Evolutionary conservation across 306 rosid species (phyloP), one percentile per base, ranked within the genome.

Genomic region (Quercus agrifolia): DNA sequence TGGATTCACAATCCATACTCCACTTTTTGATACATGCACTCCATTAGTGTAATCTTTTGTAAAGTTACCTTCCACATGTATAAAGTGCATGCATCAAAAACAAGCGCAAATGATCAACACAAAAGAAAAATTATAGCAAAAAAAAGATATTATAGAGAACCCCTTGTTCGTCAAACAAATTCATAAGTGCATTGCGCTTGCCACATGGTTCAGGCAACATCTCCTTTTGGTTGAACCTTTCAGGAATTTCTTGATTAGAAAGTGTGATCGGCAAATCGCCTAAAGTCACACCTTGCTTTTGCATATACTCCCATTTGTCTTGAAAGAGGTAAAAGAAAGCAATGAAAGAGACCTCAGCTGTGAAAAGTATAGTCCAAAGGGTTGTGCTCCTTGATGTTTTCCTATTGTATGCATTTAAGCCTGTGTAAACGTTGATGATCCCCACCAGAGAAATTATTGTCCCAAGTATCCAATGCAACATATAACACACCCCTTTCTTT

Each of bases 381-480:
- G 79, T 58, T 28, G 91, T 87, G 90, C 93, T 87, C 83, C 76
- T 90, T 58, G 76, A 71, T 18, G 99, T 91, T 83, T 85, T 93
- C 79, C 87, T 76, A 11, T 89, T 90, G 81, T 89, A 95, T 19
- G 97, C 96, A n/a, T n/a, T n/a, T n/a, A n/a, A n/a, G n/a, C n/a
- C n/a, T n/a, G n/a, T n/a, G n/a, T 91, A 95, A 14, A 93, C 88
- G 83, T 93, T 95, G 66, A 95, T 90, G 44, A 92, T 82, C 77
- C 96, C 99, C 73, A 85, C 87, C 30, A 93, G 52, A 4, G 97
- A 93, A 74, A 89, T 75, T 74, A 85, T 27, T 54, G 91, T 95
- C 46, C 99, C 99, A 55, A 95, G 86, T 54, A 91, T 89, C 98
- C 99, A 95, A 78, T 95, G 99, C 41, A 85, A 38, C 13, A 91